A percentile compares a stretch with the other conserved stretches of the same genome.
These are phyloP conservation scores for Ophiosphaerella herpotricha DNA, from an alignment of 2,329 filamentous ascomycete species.

Conservation along the genomic window DNA sequence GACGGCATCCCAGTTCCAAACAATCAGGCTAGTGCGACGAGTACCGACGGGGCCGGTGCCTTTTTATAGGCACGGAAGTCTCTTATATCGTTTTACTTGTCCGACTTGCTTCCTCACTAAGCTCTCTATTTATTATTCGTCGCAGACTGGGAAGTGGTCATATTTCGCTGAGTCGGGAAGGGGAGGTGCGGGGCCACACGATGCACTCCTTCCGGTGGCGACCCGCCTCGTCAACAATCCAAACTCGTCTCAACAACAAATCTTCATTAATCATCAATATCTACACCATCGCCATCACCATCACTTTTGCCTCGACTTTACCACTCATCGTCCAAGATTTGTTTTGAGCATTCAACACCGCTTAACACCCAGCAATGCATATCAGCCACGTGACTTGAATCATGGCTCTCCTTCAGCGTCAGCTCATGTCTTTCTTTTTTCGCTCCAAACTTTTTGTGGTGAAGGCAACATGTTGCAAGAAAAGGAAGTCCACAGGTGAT, in stretches of 20 bases:
- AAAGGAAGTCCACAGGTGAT: neutral
- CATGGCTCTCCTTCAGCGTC: too few species aligned
- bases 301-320: too few species aligned
- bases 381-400: too few species aligned
- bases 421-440: too few species aligned
- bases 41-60: conserved; percentile 31
- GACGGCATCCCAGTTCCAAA: conserved; percentile 27
- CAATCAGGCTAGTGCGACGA: conserved; percentile 22
- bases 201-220: neutral
- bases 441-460: too few species aligned
- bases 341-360: too few species aligned
- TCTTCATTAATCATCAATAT: too few species aligned
- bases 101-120: neutral
- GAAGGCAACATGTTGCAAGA: neutral
- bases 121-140: too few species aligned
- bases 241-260: neutral
- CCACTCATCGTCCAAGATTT: too few species aligned
- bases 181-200: neutral
- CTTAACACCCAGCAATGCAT: too few species aligned
- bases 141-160: neutral
- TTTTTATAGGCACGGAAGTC: conserved; percentile 14
- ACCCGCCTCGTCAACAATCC: neutral
- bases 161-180: neutral
- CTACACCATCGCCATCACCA: too few species aligned
- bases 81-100: neutral